Conservation (phyloP, 2,329 filamentous ascomycete species). For the Fonsecaea nubica region DNA sequence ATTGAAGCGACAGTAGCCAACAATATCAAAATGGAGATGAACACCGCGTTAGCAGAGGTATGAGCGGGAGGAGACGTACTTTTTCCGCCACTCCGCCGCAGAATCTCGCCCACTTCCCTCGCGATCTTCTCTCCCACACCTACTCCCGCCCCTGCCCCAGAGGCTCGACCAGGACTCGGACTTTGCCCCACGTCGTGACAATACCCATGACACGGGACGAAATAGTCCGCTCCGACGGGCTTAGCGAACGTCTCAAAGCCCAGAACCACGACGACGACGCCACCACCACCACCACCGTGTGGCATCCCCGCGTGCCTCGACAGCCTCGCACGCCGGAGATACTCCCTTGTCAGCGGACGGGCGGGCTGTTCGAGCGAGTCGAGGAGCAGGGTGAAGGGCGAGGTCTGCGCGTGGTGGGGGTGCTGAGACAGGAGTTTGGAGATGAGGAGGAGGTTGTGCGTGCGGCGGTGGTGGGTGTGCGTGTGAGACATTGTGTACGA, state of each 20-base stretch:
- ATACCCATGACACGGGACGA: conserved; percentile 63
- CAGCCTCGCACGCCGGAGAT: conserved; percentile 72
- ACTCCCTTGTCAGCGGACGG: conserved; percentile 72
- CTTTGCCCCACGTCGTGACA: not conserved
- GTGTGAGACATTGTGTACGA: conserved; percentile 14
- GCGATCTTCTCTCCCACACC: conserved; percentile 58
- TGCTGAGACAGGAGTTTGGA: conserved; percentile 79
- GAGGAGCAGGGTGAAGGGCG: conserved; percentile 83
- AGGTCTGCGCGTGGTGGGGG: conserved; percentile 64
- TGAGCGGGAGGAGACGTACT: conserved; percentile 21
- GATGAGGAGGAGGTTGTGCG: conserved; percentile 82
- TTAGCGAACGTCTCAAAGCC: conserved; percentile 75
- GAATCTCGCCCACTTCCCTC: conserved; percentile 62
- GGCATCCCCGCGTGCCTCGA: conserved; percentile 29
- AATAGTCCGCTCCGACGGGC: conserved; percentile 70
- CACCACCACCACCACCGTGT: not conserved
- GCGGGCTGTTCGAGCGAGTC: conserved; percentile 85
- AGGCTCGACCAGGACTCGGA: too few relatives aligned
- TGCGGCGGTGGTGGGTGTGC: conserved; percentile 68
- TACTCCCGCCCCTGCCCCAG: conserved; percentile 42
- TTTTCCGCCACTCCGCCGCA: conserved; percentile 31
- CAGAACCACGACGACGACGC: conserved; percentile 58
- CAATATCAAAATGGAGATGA: too few relatives aligned
- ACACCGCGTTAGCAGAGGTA: too few relatives aligned
- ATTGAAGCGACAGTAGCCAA: too few relatives aligned